Percentiles rank a stretch among this genome's conserved stretches.
These are phyloP conservation scores for Elaphomyces granulatus DNA, from an alignment of 495 filamentous ascomycete species.

Conservation along the genomic window DNA sequence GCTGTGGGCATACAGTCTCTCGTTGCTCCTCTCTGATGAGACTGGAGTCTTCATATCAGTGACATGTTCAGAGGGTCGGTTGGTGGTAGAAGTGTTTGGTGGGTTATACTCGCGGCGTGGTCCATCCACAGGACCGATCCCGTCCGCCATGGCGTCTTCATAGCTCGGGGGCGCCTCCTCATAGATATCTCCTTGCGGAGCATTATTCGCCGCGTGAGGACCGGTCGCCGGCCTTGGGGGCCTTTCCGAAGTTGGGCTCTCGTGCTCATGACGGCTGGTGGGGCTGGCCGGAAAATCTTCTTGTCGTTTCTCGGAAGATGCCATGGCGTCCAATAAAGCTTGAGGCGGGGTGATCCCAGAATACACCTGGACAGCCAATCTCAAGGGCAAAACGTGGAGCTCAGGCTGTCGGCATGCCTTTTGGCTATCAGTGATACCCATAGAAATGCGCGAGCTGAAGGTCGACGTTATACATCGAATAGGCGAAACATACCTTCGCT, in stretches of 20 bases:
- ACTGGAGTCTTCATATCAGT: constrained; percentile 30
- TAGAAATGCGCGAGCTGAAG: no score
- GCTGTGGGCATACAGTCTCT: constrained; percentile 12
- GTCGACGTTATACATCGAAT: no score
- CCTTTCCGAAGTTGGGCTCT: constrained; percentile 22
- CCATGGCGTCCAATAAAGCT: constrained; percentile 56
- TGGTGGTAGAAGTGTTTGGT: constrained; percentile 29
- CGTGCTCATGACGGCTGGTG: constrained; percentile 13
- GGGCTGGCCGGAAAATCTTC: constrained; percentile 11
- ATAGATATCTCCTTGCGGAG: constrained; percentile 19
- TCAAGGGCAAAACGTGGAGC: constrained; percentile 56
- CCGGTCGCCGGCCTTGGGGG: constrained; percentile 18
- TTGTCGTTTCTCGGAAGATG: constrained; percentile 21
- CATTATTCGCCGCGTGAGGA: constrained; percentile 12
- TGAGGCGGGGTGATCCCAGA: constrained; percentile 81
- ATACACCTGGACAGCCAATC: constrained; percentile 65
- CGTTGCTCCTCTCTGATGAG: constrained; percentile 16
- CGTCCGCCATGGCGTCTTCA: constrained; percentile 80
- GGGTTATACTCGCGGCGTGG: constrained; percentile 50
- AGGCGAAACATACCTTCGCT: constrained; percentile 34
- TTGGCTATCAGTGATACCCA: no score
- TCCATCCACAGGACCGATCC: constrained; percentile 49
- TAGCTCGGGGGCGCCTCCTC: constrained; percentile 67
- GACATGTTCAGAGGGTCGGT: constrained; percentile 21
- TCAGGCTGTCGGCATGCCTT: constrained; percentile 38